phyloP scores from a whole-genome alignment of 1,139 yeast genomes.

The Lipomyces yarrowii region DNA sequence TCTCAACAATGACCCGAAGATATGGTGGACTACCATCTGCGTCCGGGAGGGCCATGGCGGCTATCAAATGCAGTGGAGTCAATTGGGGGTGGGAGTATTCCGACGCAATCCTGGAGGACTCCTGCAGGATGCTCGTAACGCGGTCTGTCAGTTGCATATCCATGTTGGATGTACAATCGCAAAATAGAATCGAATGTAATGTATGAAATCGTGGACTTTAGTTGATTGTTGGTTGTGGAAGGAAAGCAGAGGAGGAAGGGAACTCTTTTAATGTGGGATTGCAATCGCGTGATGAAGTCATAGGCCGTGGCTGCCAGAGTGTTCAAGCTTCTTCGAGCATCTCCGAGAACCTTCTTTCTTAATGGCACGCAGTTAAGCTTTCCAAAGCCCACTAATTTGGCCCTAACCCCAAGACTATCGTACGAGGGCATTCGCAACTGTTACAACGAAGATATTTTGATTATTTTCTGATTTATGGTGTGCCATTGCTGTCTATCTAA shows the following conservation, averaged over 20 bases:
- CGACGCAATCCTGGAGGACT: conserved; percentile 78
- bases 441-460: neutral
- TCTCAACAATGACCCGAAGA: conserved; percentile 81
- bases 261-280: neutral
- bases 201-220: neutral
- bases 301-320: neutral
- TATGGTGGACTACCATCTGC: conserved; percentile 72
- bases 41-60: conserved; percentile 83
- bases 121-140: conserved; percentile 77
- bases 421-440: neutral
- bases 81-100: conserved; percentile 84
- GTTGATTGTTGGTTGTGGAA: neutral
- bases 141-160: conserved; percentile 71
- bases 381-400: neutral
- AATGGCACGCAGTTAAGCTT: neutral
- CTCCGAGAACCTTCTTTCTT: neutral
- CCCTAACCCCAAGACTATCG: neutral
- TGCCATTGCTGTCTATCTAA: no score
- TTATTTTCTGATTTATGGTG: no score
- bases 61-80: conserved; percentile 82
- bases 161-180: conserved; percentile 30
- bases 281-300: neutral
- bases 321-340: neutral
- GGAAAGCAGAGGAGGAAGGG: neutral
- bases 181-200: neutral